Evolutionary conservation across 208 protist genomes (phyloP).

Genomic region (Crithidia brevicula): DNA sequence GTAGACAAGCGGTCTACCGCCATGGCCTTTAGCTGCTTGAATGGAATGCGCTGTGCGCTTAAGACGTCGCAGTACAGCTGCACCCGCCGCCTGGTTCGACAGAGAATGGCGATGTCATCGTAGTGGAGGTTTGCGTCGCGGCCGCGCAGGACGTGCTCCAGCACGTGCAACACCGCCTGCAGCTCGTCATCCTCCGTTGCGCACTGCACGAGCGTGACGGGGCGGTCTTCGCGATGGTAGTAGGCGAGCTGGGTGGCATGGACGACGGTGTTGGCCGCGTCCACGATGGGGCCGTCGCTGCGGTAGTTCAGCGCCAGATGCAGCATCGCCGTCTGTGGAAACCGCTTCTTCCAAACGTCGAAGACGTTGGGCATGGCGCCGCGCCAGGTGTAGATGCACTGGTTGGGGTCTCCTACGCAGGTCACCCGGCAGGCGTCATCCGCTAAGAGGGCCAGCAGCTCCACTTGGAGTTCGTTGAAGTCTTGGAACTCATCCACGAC

Average conservation of each 20-base stretch:
- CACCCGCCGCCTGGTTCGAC: slow-evolving; percentile 66
- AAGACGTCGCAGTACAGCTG: slow-evolving; percentile 41
- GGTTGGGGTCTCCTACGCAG: slow-evolving; percentile 88
- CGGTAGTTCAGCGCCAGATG: slow-evolving; percentile 84
- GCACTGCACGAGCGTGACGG: slow-evolving; percentile 48
- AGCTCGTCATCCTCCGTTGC: slow-evolving; percentile 40
- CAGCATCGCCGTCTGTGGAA: slow-evolving; percentile 56
- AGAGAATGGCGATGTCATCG: slow-evolving; percentile 83
- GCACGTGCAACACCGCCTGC: slow-evolving; percentile 41
- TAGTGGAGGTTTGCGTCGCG: slow-evolving; percentile 45
- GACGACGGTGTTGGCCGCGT: slow-evolving; percentile 59
- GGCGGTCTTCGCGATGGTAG: slow-evolving; percentile 42
- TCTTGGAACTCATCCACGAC: slow-evolving; percentile 93
- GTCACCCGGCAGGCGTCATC: slow-evolving; percentile 83
- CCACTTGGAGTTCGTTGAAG: slow-evolving; percentile 87
- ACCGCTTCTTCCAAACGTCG: slow-evolving; percentile 70
- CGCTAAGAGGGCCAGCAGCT: slow-evolving; percentile 80
- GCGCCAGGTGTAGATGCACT: slow-evolving; percentile 92
- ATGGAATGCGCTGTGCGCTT: slow-evolving; percentile 52
- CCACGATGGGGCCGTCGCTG: slow-evolving; percentile 74
- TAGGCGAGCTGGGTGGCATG: slow-evolving; percentile 46
- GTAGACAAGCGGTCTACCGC: slow-evolving; percentile 36
- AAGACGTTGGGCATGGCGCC: slow-evolving; percentile 78
- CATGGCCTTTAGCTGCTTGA: slow-evolving; percentile 42
- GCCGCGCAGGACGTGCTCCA: slow-evolving; percentile 51